Base-by-base conservation (phyloP, 208 protist species). In the Acanthamoeba castellanii region DNA sequence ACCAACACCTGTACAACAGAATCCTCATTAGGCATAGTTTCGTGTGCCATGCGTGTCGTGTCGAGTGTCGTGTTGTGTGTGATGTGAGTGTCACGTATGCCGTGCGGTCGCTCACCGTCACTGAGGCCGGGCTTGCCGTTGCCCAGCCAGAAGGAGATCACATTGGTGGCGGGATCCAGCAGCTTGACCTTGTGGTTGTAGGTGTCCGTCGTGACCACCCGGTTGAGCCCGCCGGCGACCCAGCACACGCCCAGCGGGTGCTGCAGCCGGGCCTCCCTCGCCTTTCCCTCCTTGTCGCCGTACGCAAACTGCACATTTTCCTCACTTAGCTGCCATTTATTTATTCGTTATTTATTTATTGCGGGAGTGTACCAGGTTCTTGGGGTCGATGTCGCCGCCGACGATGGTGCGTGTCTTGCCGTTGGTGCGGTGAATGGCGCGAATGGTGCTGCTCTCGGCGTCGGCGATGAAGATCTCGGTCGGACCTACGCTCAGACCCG, bases 181-280 rank as follows among this genome's bases (percentile, higher is more conserved):
- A 85, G 78, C 78, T 85, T 85, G 42, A 85, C 78, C n/a, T 57
- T 52, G 47, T 85, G 78, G 47, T 85, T 85, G 78, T 85, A 85
- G 2, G 78, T 85, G 78, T 85, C 78, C 18, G 47, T 59, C 30
- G 78, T 85, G 25, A 85, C 78, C 37, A 85, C 78, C 22, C 78
- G 13, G 45, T 85, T 59, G 78, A 85, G 47, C 30, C 27, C 47
- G 78, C 45, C 42, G 6, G 45, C 78, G 18, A 85, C 78, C 78
- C 78, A 85, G 30, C 78, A 85, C 42, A 85, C 78, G 20, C 78
- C 78, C 34, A 85, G 47, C 37, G 78, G 78, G n/a, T 85, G 78
- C 45, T 85, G 78, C 45, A 85, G 47, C 18, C 78, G 78, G 42
- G 78, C 78, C 18, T 85, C 78, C 25, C 78, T 22, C 25, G 78